phyloP scores from a whole-genome alignment of 805 yeast species.

The Hemisphaericaspora nanyangensis region DNA sequence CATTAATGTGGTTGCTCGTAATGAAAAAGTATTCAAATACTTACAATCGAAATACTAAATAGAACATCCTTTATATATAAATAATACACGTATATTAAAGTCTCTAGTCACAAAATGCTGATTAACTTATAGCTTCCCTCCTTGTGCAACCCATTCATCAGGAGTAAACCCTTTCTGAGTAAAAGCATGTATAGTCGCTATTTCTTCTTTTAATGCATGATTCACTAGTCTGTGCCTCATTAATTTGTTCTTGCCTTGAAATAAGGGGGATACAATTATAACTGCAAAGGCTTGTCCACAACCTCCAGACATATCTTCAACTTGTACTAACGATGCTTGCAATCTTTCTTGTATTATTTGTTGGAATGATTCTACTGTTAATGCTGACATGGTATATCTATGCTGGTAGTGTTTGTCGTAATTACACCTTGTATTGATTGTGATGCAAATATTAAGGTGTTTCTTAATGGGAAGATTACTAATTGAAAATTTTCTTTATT shows the following conservation, averaged over 20 bases:
- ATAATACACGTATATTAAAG: too few relatives aligned
- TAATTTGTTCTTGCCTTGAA: slow-evolving; percentile 78
- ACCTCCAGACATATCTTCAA: slow-evolving; percentile 82
- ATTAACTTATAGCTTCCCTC: slow-evolving; percentile 20
- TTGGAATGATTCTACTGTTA: slow-evolving; percentile 42
- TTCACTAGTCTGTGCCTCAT: slow-evolving; percentile 87
- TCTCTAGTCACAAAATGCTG: neutral
- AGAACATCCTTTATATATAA: neutral
- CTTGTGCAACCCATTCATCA: slow-evolving; percentile 69
- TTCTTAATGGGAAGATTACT: too few relatives aligned
- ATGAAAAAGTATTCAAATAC: slow-evolving; percentile 6
- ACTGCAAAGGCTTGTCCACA: slow-evolving; percentile 98
- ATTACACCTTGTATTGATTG: neutral
- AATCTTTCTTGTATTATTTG: slow-evolving; percentile 51
- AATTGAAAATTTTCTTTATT: neutral
- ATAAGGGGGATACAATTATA: slow-evolving; percentile 68
- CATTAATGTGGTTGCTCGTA: slow-evolving; percentile 22
- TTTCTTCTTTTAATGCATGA: slow-evolving; percentile 73
- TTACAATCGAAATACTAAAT: slow-evolving; percentile 7
- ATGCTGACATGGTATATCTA: slow-evolving; percentile 17
- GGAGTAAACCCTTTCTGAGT: slow-evolving; percentile 87
- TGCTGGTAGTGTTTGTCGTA: neutral
- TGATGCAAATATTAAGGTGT: too few relatives aligned
- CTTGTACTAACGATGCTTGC: slow-evolving; percentile 63
- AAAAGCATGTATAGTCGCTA: slow-evolving; percentile 87